Evolutionary conservation across 2,329 filamentous ascomycete species (phyloP), one percentile per base, ranked within the genome.

Genomic region (Aspergillus transmontanensis): DNA sequence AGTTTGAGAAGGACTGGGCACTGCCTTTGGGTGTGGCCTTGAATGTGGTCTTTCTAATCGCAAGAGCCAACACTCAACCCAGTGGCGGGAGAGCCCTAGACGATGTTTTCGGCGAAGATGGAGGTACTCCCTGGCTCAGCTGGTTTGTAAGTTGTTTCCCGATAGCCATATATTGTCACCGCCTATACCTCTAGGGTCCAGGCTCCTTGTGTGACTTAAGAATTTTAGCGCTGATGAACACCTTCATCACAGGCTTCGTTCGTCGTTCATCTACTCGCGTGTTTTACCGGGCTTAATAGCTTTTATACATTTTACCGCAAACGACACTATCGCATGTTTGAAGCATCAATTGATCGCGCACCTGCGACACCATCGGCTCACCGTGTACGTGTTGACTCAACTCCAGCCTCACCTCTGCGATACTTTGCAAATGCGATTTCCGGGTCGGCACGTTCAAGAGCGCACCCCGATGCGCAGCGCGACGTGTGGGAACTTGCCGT

Each of bases 401-500:
- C 91, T 5, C 93, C 93, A 1, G 89, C 90, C 0, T 95, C 94
- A 1, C 94, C 95, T 1, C 75, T 98, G 45, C 87, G 89, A 59
- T 89, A 92, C 62, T 78, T 98, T 43, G 86, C 89, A 32, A 87
- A 85, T 66, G 82, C 92, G 51, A 79, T 97, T 39, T 84, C 87
- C 30, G 87, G 89, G 41, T 89, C 87, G 26, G 92, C 93, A n/a
- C 88, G 94, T 68, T 89, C 91, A 30, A 88, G 93, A 73, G 90
- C 93, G 32, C 91, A 97, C 78, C 92, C 94, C 0, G 73, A 78
- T 67, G 87, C 89, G 61, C 86, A 86, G 30, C 86, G 90, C 12
- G 94, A 99, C 77, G 95, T 99, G 11, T 99, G 95, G 95, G 94
- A 99, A 78, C 80, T 99, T 57, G 87, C 90, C 1, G 85, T 98